phyloP scores from a whole-genome alignment of 2,329 filamentous ascomycete genomes.

The Leptographium procerum region DNA sequence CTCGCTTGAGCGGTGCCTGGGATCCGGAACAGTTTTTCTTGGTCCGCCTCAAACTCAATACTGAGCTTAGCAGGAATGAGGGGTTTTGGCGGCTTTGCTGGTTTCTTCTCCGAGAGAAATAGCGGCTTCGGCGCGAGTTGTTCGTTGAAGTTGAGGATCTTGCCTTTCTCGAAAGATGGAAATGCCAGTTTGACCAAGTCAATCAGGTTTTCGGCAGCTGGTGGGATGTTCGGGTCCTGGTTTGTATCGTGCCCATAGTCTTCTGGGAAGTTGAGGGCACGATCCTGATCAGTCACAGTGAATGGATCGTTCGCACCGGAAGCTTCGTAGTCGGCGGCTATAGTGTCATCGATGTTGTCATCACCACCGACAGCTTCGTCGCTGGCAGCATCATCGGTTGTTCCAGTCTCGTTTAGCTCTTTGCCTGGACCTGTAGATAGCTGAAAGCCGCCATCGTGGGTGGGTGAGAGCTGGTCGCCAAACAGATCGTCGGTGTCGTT shows the following conservation, averaged over 20 bases:
- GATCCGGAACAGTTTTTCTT: constrained; percentile 77
- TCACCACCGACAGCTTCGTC: constrained; percentile 1
- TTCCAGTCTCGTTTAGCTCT: constrained; percentile 23
- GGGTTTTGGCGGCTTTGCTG: constrained; percentile 66
- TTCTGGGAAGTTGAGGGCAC: constrained; percentile 30
- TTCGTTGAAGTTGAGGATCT: constrained; percentile 67
- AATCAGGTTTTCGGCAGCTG: constrained; percentile 59
- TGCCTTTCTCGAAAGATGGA: constrained; percentile 67
- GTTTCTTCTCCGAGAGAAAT: constrained; percentile 66
- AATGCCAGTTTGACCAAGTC: constrained; percentile 71
- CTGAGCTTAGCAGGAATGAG: constrained; percentile 79
- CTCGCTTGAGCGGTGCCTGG: constrained; percentile 42
- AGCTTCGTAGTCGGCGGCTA: constrained; percentile 21
- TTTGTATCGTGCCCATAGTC: constrained; percentile 35
- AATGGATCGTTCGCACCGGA: constrained; percentile 16
- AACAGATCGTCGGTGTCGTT: constrained; percentile 58
- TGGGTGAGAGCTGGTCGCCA: constrained; percentile 44
- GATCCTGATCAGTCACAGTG: constrained; percentile 19
- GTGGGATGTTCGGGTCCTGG: constrained; percentile 52
- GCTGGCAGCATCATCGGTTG: background rate
- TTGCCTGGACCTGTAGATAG: constrained; percentile 23
- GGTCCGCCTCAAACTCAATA: constrained; percentile 74
- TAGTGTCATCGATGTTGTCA: constrained; percentile 12
- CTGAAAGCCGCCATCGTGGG: constrained; percentile 22
- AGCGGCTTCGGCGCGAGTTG: constrained; percentile 74